Percentiles rank a stretch among this genome's conserved stretches.
Evolutionary conservation across 106 monocot species (phyloP).

Genomic region (Acorus gramineus): DNA sequence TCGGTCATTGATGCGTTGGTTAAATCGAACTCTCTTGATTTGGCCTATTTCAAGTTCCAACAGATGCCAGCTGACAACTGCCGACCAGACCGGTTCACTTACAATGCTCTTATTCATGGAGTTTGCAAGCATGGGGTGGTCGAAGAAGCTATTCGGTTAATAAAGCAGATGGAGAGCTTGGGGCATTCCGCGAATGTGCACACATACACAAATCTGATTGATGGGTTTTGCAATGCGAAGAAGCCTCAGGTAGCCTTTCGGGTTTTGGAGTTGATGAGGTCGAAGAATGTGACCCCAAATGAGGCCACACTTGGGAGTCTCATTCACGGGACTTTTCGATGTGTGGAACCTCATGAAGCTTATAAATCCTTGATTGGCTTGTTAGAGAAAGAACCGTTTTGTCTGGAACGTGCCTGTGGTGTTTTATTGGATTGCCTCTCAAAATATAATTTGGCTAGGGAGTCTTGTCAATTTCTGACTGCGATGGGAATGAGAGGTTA

Average conservation of each 20-base stretch:
- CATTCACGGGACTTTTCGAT: slow-evolving; percentile 63
- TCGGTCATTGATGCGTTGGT: slow-evolving; percentile 72
- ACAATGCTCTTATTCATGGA: slow-evolving; percentile 78
- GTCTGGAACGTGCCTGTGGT: slow-evolving; percentile 25
- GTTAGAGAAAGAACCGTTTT: slow-evolving; percentile 18
- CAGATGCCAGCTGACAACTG: slow-evolving; percentile 90
- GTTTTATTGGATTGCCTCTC: slow-evolving; percentile 60
- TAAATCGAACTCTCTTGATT: slow-evolving; percentile 58
- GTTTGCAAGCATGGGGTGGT: slow-evolving; percentile 76
- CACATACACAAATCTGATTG: slow-evolving; percentile 79
- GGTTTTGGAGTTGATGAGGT: slow-evolving; percentile 53
- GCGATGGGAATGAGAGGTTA: slow-evolving; percentile 32
- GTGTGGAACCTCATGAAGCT: slow-evolving; percentile 31
- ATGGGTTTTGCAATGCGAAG: slow-evolving; percentile 86
- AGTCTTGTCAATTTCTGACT: slow-evolving; percentile 40
- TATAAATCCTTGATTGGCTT: slow-evolving; percentile 31
- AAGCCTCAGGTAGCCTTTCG: slow-evolving; percentile 48
- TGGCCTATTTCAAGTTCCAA: slow-evolving; percentile 82
- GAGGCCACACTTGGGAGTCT: slow-evolving; percentile 64
- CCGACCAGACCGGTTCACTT: slow-evolving; percentile 72
- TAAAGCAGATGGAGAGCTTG: slow-evolving; percentile 71
- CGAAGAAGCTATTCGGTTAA: slow-evolving; percentile 57
- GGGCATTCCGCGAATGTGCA: slow-evolving; percentile 55
- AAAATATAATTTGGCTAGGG: slow-evolving; percentile 46
- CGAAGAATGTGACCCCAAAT: slow-evolving; percentile 48